Evolutionary conservation across 805 yeast species (phyloP), one percentile per base, ranked within the genome.

Genomic region (Candida sakaeoensis): DNA sequence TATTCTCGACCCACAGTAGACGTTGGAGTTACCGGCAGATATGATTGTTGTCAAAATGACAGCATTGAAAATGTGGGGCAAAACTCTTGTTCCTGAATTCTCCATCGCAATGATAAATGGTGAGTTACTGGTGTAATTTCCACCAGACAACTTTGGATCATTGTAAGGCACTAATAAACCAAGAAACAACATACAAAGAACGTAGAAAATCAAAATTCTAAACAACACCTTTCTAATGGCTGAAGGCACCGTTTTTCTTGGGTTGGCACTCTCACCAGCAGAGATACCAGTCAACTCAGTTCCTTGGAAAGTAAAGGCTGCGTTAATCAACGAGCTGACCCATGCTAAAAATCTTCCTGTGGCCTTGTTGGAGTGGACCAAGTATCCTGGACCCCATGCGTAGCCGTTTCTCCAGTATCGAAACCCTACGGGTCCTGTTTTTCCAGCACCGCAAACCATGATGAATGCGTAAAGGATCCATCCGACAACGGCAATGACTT

Each of bases 241-340:
- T 36, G 74, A 72, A 43, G 90, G 89, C 42, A 83, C 82, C 19
- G 85, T 65, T 48, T 76, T 79, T 58, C 81, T 68, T 41, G 90
- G 89, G 56, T 80, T 80, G 21, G 71, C 70, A 37, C 83, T 71
- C 61, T 84, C 93, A 61, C 89, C 88, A 24, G 85, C 85, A 3
- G 87, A 70, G 40, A 84, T 70, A 60, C 89, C 90, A 16, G 82
- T 79, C 56, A 82, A 69, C 58, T 84, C 93, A 36, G 84, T 80
- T 60, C 90, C 90, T 63, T 82, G 89, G 59, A 75, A 83, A 19
- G 90, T 83, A 68, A 84, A 84, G n/a, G 85, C 84, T 26, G 90
- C 86, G 42, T 76, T 77, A 46, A 83, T 72, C 51, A 83, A 68
- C 4, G 88, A 81, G 8, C 79, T 68, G 39, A 82, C 73, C 82